Base-by-base conservation (phyloP, 2,329 filamentous ascomycete species). In the Sarocladium oryzae region DNA sequence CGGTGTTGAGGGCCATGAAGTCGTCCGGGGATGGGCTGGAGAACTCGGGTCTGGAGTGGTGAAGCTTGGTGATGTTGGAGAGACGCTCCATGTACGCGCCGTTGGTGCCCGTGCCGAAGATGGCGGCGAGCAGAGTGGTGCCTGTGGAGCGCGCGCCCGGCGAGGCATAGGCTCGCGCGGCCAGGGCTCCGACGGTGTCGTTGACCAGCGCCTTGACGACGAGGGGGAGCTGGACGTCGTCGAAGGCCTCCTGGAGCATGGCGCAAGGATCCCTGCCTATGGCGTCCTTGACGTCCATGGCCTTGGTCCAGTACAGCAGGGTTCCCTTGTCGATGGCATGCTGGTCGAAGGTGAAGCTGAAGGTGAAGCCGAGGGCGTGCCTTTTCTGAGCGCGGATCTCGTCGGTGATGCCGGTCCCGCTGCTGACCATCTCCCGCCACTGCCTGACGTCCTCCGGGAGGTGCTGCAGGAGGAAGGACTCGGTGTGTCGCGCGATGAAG, bases 81-180 rank as follows among this genome's bases (percentile, higher is more conserved):
- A 89, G 69, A 63, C 84, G 85, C 71, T 91, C 88, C 26, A 90
- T 79, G 63, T 90, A 91, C 0, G 87, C 87, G 33, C 86, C 87
- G 63, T 91, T 91, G 55, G 86, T 89, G 37, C 87, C 87, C 0
- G 87, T 91, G 55, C 87, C 87, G 60, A 92, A 91, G 56, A 91
- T 91, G 28, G 85, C 86, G 35, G 87, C 87, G 2, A 90, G 72
- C 5, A 90, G 70, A 1, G 87, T n/a, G n/a, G n/a, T 87, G 37
- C 79, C 78, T 0, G 81, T 81, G n/a, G n/a, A n/a, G n/a, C n/a
- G n/a, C 66, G 83, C 82, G 24, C 82, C 82, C 10, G 83, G 82
- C n/a, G 84, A 86, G 15, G 84, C 86, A 66, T 91, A 91, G 1
- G 86, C 87, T 55, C 86, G 79, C 18, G 87, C 85, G 79, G 90